These are phyloP conservation scores for Colletotrichum acutatum DNA, from an alignment of 2,329 filamentous ascomycete species.

Conservation along the genomic window DNA sequence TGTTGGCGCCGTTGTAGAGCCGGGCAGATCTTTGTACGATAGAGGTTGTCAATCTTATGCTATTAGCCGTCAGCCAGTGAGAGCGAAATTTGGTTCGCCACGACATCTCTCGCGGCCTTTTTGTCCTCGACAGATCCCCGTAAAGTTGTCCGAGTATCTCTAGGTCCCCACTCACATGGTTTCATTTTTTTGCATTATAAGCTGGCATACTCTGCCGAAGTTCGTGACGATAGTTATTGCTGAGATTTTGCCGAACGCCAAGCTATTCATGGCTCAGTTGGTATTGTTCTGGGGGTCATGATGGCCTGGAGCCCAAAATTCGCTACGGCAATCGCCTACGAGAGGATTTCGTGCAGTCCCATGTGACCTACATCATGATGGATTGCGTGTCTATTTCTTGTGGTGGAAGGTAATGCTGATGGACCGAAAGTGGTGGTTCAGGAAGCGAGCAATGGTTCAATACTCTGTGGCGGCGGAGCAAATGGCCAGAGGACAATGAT, in stretches of 20 bases:
- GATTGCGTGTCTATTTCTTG: neutral
- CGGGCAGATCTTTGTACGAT: constrained; percentile 20
- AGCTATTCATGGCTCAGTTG: neutral
- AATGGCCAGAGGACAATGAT: neutral
- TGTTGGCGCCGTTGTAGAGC: neutral
- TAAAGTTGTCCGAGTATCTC: neutral
- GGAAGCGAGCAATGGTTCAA: neutral
- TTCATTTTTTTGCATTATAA: neutral
- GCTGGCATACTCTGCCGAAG: neutral
- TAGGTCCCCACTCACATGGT: neutral
- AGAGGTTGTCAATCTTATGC: neutral
- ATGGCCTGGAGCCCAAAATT: neutral
- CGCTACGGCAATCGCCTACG: neutral
- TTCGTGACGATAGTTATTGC: neutral
- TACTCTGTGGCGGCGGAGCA: neutral
- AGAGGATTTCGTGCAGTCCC: neutral
- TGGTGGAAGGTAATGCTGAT: neutral
- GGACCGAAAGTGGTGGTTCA: too few relatives aligned
- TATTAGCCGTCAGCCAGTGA: constrained; percentile 3
- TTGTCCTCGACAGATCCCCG: neutral
- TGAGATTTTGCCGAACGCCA: neutral
- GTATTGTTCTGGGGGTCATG: neutral
- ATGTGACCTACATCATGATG: neutral
- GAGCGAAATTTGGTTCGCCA: neutral
- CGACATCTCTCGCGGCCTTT: neutral